Conservation (phyloP, 306 rosid genomes). For the Styphnolobium japonicum region DNA sequence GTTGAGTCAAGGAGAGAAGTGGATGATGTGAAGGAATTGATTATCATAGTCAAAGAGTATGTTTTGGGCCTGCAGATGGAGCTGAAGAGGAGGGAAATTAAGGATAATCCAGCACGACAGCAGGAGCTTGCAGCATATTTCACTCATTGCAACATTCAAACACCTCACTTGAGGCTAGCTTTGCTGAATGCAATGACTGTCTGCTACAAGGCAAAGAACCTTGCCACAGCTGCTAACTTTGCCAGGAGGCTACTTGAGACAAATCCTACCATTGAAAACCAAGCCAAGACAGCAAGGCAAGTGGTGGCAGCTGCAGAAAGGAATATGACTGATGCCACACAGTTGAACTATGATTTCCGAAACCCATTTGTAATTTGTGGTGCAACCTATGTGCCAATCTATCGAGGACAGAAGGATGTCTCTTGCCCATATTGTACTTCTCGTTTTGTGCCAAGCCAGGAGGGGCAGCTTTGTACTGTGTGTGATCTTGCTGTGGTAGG, state of each 20-base stretch:
- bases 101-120: conserved; percentile 60
- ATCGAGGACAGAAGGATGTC: conserved; percentile 86
- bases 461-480: conserved; percentile 76
- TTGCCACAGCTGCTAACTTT: conserved; percentile 84
- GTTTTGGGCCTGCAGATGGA: conserved; percentile 81
- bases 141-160: conserved; percentile 91
- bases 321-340: conserved; percentile 73
- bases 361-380: conserved; percentile 95
- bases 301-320: conserved; percentile 87
- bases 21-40: conserved; percentile 87
- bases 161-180: conserved; percentile 88
- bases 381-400: conserved; percentile 88
- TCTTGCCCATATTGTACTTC: conserved; percentile 85
- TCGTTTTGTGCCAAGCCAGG: conserved; percentile 81
- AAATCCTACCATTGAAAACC: conserved; percentile 75
- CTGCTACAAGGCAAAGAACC: conserved; percentile 75
- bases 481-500: conserved; percentile 90
- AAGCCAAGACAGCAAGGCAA: conserved; percentile 79
- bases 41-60: conserved; percentile 78
- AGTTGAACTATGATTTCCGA: conserved; percentile 86
- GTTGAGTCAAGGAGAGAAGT: conserved; percentile 96
- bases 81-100: conserved; percentile 69
- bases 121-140: conserved; percentile 98
- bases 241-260: conserved; percentile 88
- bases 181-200: conserved; percentile 60